Evolutionary conservation across 305 asterid species (phyloP), one percentile per base, ranked within the genome.

Genomic region (Rubia tinctorum): DNA sequence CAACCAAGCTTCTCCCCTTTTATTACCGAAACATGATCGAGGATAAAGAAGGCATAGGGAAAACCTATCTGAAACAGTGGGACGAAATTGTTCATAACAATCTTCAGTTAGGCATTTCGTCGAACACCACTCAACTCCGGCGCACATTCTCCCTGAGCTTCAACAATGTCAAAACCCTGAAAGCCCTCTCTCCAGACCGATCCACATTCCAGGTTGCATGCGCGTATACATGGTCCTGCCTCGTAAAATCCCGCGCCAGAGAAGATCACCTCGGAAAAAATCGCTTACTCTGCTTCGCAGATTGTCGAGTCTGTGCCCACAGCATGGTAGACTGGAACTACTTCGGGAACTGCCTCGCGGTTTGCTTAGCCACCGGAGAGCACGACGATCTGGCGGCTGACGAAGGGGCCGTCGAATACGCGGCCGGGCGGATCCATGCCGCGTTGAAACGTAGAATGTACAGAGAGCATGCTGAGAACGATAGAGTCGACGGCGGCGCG

Each of bases 391-490:
- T 66, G 23, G 56, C 42, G 18, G 27, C 17, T 17, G 39, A 56
- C 4, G 44, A 37, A 66, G 37, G 37, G 6, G 55, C 34, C 4
- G 14, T 66, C 25, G 6, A 23, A 23, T 42, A 59, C 11, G 66
- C 18, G 27, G 15, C 34, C 23, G 40, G 34, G 6, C 12, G 2
- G 39, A 60, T 60, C 0, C 23, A 1, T 0, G 10, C 39, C 3
- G 39, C 40, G 0, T 2, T 60, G 17, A 6, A 60, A 2, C 7
- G 3, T 0, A 60, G 11, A 60, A 12, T 60, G 40, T 0, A 42
- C 25, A 20, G 2, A 18, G 3, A 7, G 6, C 0, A 7, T 1
- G 11, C 0, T 0, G 18, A 0, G 7, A 0, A 49, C 6, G n/a
- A 2, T 2, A 14, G 18, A 2, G 4, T 49, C 17, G n/a, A 56